Evolutionary conservation across 805 yeast genomes (phyloP).

Genomic region (Saccharomyces jurei): DNA sequence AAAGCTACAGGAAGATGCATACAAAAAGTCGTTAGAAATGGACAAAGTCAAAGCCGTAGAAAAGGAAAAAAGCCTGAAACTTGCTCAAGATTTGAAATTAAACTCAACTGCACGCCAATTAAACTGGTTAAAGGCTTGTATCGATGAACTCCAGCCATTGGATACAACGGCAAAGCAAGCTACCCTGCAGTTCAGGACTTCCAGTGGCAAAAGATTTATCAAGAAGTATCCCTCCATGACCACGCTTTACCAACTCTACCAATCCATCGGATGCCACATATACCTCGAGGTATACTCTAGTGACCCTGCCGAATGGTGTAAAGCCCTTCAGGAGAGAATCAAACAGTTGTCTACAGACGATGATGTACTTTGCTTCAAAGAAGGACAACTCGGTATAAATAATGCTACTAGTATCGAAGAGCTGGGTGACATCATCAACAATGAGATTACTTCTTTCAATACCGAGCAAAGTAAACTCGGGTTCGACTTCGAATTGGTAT

Average conservation of each 20-base stretch:
- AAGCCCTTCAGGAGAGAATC: constrained; percentile 38
- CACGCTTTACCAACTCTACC: constrained; percentile 18
- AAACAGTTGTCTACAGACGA: constrained; percentile 11
- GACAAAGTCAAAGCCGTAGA: constrained; percentile 35
- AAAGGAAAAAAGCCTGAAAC: constrained; percentile 41
- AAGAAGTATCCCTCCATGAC: constrained; percentile 16
- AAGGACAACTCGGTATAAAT: background rate
- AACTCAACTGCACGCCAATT: constrained; percentile 14
- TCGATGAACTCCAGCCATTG: constrained; percentile 3
- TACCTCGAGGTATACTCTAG: constrained; percentile 42
- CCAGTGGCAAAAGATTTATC: constrained; percentile 25
- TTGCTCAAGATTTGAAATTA: constrained; percentile 10
- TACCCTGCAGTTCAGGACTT: constrained; percentile 27
- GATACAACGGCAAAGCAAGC: constrained; percentile 10
- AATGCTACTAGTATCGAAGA: background rate
- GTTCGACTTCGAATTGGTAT: constrained; percentile 48
- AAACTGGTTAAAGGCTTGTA: constrained; percentile 19
- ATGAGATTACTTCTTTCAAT: background rate
- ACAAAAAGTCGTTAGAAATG: constrained; percentile 46
- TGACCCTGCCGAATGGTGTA: constrained; percentile 64
- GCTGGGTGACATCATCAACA: background rate
- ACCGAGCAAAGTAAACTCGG: constrained; percentile 13
- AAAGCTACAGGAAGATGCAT: constrained; percentile 61
- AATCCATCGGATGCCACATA: constrained; percentile 21
- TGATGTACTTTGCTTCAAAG: constrained; percentile 17